Evolutionary conservation across 2,329 filamentous ascomycete species (phyloP).

Genomic region (Myriangium duriaei): DNA sequence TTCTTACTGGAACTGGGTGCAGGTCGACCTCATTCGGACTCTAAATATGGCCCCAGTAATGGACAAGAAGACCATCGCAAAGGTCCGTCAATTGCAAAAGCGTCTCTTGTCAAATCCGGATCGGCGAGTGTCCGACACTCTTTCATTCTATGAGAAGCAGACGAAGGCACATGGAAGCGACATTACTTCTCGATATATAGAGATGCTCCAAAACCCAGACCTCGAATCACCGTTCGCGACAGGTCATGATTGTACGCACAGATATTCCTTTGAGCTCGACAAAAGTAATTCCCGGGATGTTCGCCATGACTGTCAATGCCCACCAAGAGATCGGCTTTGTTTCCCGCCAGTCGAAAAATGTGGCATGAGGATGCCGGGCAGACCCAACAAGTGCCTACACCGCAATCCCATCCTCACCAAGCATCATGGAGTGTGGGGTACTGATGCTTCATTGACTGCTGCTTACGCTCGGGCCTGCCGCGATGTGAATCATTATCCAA

Average conservation of each 20-base stretch:
- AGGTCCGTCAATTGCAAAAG: conserved; percentile 99
- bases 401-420: no score
- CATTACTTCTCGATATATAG: no score
- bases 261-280: no score
- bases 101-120: conserved; percentile 92
- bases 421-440: conserved; percentile 73
- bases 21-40: conserved; percentile 95
- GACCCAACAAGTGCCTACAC: no score
- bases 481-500: conserved; percentile 99
- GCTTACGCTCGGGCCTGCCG: conserved; percentile 80
- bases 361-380: no score
- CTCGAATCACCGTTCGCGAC: no score
- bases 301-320: no score
- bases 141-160: conserved; percentile 73
- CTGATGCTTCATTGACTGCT: conserved; percentile 98
- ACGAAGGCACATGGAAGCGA: conserved; percentile 39
- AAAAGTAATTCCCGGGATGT: no score
- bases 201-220: no score
- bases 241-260: no score
- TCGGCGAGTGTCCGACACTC: conserved; percentile 94
- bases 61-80: conserved; percentile 85
- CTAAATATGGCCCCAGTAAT: conserved; percentile 98
- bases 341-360: no score
- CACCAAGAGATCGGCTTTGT: no score
- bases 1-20: conserved; percentile 98